Evolutionary conservation across 2,329 filamentous ascomycete genomes (phyloP).

Genomic region (Xylaria sp.): DNA sequence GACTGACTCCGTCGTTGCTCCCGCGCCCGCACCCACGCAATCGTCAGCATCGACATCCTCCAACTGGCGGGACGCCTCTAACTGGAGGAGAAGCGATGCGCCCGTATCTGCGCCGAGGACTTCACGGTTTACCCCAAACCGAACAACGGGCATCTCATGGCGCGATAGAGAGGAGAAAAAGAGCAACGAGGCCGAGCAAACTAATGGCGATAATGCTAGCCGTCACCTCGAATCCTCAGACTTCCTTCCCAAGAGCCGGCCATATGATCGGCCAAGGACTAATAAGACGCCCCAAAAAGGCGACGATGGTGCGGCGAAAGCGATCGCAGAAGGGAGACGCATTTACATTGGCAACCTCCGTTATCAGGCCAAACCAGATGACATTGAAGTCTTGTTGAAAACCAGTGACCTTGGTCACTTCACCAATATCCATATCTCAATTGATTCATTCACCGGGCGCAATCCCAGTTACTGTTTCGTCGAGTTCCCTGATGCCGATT

Average conservation of each 20-base stretch:
- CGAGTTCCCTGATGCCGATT: constrained; percentile 68
- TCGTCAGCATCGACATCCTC: constrained; percentile 25
- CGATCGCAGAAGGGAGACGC: constrained; percentile 52
- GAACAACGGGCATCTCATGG: constrained; percentile 32
- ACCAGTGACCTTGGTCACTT: constrained; percentile 52
- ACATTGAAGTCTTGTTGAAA: constrained; percentile 52
- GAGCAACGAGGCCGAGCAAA: constrained; percentile 13
- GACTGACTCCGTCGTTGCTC: constrained; percentile 24
- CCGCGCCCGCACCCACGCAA: constrained; percentile 11
- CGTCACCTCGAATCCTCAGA: constrained; percentile 27
- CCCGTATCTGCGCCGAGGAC: constrained; percentile 25
- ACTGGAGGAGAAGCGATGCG: constrained; percentile 33
- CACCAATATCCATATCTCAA: constrained; percentile 73
- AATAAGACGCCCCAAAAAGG: constrained; percentile 36
- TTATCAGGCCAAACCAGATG: constrained; percentile 60
- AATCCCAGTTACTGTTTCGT: constrained; percentile 83
- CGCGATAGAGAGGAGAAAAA: constrained; percentile 35
- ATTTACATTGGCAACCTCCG: constrained; percentile 75
- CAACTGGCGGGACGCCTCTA: constrained; percentile 36
- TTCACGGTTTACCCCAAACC: constrained; percentile 25
- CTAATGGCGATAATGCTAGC: constrained; percentile 12
- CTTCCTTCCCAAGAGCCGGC: constrained; percentile 26
- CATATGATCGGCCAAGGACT: constrained; percentile 32
- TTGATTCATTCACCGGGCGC: constrained; percentile 73
- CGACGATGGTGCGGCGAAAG: constrained; percentile 38